Base-by-base conservation (phyloP, 352 stramenopile species). In the Pythium sp. region DNA sequence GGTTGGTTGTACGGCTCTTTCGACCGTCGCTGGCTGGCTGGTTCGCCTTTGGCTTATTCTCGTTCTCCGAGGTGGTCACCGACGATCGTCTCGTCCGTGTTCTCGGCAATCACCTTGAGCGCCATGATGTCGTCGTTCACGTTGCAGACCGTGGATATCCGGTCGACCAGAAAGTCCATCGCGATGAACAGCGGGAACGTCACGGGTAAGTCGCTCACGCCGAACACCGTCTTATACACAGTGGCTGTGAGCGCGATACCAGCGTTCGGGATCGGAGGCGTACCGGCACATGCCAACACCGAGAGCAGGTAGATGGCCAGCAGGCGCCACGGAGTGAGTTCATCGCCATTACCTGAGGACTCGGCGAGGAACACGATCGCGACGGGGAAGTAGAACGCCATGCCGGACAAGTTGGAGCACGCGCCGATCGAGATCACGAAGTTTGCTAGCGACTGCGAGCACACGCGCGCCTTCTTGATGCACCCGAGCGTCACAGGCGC, bases 121-220 rank as follows among this genome's bases (percentile, higher is more conserved):
- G 82, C 84, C 79, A 92, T 89, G 64, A 89, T 78, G 70, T 93
- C 86, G 58, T 91, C 86, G 62, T 91, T 91, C 7, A 94, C 84
- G 59, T 94, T 92, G 73, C 84, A 89, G 53, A 86, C 70, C 0
- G 84, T 86, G n/a, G 71, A 68, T 47, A 94, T 70, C 55, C 86
- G 86, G 41, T 92, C 83, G 11, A 81, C 72, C 32, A 93, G 69
- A 59, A 90, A 89, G 56, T 93, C 81, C 62, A 89, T 77, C 3
- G 85, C 77, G 26, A 89, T 62, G 51, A 87, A 81, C 5, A 89
- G 75, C 20, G 74, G 76, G 68, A 90, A 92, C 0, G 80, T 87
- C 9, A 72, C 72, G 14, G 84, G 81, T 41, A 87, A 53, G 7
- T 79, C 60, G 14, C 68, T 77, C 47, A 80, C 71, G 8, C 78